Base-by-base conservation (phyloP, 73 alveolate genomes). In the Paramecium caudatum region DNA sequence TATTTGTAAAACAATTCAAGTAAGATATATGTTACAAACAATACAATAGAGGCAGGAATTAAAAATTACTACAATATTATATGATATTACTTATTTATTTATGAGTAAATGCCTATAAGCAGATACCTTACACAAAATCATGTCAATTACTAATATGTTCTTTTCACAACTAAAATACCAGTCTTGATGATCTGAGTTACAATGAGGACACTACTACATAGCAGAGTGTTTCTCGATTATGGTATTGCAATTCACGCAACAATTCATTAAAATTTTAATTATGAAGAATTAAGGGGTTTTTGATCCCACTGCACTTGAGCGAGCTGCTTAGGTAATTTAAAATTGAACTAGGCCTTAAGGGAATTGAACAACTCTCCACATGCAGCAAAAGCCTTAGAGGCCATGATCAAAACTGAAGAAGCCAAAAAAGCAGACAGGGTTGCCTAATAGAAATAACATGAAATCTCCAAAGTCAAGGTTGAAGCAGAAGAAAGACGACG, bases 401-500 rank as follows among this genome's bases (percentile, higher is more conserved):
- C 82, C 19, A 63, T 63, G 82, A 63, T 63, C 16, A 63, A 63
- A 47, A 33, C 82, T 30, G 82, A 63, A 63, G 82, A 63, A 10
- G 82, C 82, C 16, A 63, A 63, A 33, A 63, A 39, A 16, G 82
- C 82, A 30, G 82, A 63, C 5, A 63, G 36, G 33, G 12, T 23
- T 7, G 82, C 82, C 5, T 0, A 9, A 3, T 30, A 63, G n/a
- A 63, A 63, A 30, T 63, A 63, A 43, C 37, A 47, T 5, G 81
- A 43, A 19, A 36, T 30, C 8, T 82, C 82, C 49, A 91, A 80
- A 34, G 32, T 91, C 0, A 84, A 90, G 70, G 61, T 94, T 5
- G 91, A 83, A 30, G 88, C 90, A 34, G 98, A 95, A 45, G 97
- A 95, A 63, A 45, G 94, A 46, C 82, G 96, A 16, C 82, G 70